Evolutionary conservation across 192 early-diverging fungal genomes (phyloP).

Genomic region (Gigaspora rosea): DNA sequence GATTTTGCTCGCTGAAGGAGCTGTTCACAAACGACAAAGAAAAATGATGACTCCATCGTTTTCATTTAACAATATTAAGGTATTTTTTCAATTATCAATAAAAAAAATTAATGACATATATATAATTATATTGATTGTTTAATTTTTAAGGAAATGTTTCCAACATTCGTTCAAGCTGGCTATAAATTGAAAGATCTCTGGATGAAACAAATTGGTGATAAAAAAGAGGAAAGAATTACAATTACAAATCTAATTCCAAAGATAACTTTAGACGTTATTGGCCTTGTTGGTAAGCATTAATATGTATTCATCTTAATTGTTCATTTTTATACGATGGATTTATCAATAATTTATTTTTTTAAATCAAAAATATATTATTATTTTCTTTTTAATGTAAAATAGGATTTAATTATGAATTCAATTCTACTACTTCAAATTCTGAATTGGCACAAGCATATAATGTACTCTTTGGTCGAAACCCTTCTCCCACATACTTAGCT

Average conservation of each 20-base stretch:
- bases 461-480: too few species aligned
- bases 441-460: slow-evolving; percentile 47
- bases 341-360: too few species aligned
- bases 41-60: slow-evolving; percentile 63
- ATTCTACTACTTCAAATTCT: too few species aligned
- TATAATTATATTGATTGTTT: too few species aligned
- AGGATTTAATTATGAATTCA: too few species aligned
- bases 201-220: too few species aligned
- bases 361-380: background rate
- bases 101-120: background rate
- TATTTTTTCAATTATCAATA: slow-evolving; percentile 9
- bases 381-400: slow-evolving; percentile 24
- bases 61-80: slow-evolving; percentile 43
- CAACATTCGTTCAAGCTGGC: too few species aligned
- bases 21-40: slow-evolving; percentile 51
- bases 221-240: too few species aligned
- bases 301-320: too few species aligned
- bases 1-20: slow-evolving; percentile 55
- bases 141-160: slow-evolving; percentile 6
- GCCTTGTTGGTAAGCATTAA: slow-evolving; percentile 34
- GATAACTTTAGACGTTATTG: slow-evolving; percentile 45
- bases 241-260: too few species aligned
- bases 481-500: background rate
- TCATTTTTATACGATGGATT: background rate
- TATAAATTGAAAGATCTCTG: too few species aligned